Evolutionary conservation across 768 basidiomycete species (phyloP), one percentile per base, ranked within the genome.

Genomic region (Tephrocybe sp.): DNA sequence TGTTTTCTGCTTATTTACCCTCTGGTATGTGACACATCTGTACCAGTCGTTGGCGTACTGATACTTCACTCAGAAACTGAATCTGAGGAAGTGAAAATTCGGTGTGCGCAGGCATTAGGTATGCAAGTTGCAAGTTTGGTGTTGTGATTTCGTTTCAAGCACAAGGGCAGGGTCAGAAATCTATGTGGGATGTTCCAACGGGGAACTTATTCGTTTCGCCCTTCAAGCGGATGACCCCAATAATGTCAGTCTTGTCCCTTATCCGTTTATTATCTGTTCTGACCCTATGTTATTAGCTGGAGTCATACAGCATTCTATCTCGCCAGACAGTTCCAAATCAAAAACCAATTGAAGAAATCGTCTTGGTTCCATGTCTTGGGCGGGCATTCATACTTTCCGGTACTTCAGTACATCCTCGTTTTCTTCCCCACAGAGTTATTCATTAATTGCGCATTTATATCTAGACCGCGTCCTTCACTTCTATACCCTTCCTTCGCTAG

Each of bases 121-220:
- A 52, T 45, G 72, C 10, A 42, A 7, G 7, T 20, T 16, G 6
- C 11, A 11, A 5, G 9, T 41, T 1, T 13, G 7, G 7, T 34
- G 2, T 13, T 3, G 1, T 23, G 22, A 34, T 5, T 11, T 5
- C 38, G 40, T 16, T 13, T 40, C n/a, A 48, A 30, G 3, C 2
- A 16, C 31, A 23, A 26, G 34, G 34, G 14, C 46, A 91, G 90
- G 85, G 30, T 84, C 84, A 36, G 93, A 97, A 61, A 79, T 96
- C 20, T 95, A 93, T 57, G 79, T 92, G 11, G 94, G 92, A 11
- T 88, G 87, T 54, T 82, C 84, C 17, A 91, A 93, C 52, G 92
- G 94, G 17, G 83, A 91, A 57, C 75, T 97, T 7, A 69, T 93
- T 32, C 85, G 92, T 38, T 95, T 87, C 63, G 77, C 85, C 1